Percentiles rank a stretch among this genome's conserved stretches.
Conservation (phyloP, 345 rosid species). For the Sonneratia alba region DNA sequence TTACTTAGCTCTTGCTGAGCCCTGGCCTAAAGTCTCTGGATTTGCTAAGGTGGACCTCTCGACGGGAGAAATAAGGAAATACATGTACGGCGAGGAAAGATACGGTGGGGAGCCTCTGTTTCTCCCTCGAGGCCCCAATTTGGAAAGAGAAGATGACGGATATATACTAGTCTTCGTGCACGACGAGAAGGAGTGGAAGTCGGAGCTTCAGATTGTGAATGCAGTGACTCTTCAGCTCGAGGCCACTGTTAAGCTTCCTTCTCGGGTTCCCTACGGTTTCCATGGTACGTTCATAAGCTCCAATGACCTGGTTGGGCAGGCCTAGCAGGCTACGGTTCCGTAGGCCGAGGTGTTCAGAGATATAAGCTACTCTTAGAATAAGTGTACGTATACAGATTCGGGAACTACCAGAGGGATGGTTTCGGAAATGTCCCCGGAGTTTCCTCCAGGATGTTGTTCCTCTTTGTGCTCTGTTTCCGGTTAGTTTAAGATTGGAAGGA, state of each 20-base stretch:
- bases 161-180: conserved; percentile 70
- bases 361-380: too few species aligned
- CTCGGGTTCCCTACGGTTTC: conserved; percentile 90
- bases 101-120: conserved; percentile 91
- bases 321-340: conserved; percentile 15
- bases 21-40: conserved; percentile 92
- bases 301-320: conserved; percentile 56
- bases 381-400: not conserved
- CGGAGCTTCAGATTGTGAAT: conserved; percentile 76
- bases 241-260: conserved; percentile 68
- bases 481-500: not conserved
- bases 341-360: not conserved
- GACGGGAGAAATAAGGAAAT: conserved; percentile 52
- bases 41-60: conserved; percentile 78
- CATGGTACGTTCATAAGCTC: conserved; percentile 83
- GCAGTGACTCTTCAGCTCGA: conserved; percentile 52
- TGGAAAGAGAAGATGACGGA: conserved; percentile 58
- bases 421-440: conserved; percentile 35
- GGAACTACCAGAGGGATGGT: not conserved
- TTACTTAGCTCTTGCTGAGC: conserved; percentile 81
- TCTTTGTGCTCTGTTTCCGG: conserved; percentile 3
- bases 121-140: conserved; percentile 28
- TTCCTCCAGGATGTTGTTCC: conserved; percentile 8
- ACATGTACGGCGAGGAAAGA: conserved; percentile 53
- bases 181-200: conserved; percentile 65